Base-by-base conservation (phyloP, 1,284 basidiomycete genomes). In the Boletus sp. region DNA sequence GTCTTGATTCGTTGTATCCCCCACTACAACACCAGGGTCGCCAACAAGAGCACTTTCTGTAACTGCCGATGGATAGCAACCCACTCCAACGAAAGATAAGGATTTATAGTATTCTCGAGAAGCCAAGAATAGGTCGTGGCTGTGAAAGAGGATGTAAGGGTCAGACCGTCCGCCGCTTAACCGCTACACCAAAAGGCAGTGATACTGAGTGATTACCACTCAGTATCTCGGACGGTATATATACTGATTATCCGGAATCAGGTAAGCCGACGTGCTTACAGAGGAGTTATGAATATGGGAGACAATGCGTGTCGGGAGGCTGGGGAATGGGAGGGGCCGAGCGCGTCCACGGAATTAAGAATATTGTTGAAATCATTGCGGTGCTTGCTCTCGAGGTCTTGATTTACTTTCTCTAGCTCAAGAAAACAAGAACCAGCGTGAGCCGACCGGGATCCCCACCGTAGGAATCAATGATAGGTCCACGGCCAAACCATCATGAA, bases 361-460 rank as follows among this genome's bases (percentile, higher is more conserved):
- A 54, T 54, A 6, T 19, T 21, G 53, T 3, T 4, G 53, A 54
- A 44, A 7, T 54, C 53, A 13, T 46, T 3, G 6, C n/a, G 53
- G 40, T 33, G 53, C 33, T 54, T 54, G 43, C 30, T 54, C 16
- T 44, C 6, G n/a, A 54, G 17, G 4, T 43, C 52, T 44, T 44
- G 52, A 21, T 54, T 31, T 8, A 17, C 6, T 31, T 13, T 55
- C 62, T 59, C 51, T 38, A 65, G 56, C 2, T 52, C 57, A 11
- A 57, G 63, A 13, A 64, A 52, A 35, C 63, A 64, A n/a, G 63
- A 52, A 21, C 51, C 37, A 0, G 65, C 47, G 5, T 0, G 27
- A 33, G 35, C 23, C 38, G 60, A 58, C 2, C 43, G n/a, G 14
- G 60, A 50, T 1, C 37, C 1, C 10, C 14, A n/a, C 23, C n/a